phyloP scores from a whole-genome alignment of 176 grass and related monocot species.

The maize (Zea mays) region DNA sequence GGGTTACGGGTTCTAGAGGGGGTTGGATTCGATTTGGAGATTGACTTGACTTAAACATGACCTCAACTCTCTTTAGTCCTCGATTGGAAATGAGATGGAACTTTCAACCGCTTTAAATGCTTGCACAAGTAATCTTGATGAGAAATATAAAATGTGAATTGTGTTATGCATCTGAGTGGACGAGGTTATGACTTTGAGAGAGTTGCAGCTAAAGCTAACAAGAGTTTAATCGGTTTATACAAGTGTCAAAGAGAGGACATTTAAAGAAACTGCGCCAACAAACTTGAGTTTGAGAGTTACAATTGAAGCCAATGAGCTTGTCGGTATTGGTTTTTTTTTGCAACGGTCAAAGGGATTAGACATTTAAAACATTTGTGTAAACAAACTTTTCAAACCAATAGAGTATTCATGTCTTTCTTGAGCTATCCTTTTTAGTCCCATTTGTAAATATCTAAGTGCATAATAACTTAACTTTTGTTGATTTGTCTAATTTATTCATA shows the following conservation, averaged over 20 bases:
- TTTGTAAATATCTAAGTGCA: too few species aligned
- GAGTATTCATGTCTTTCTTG: background rate
- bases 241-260: background rate
- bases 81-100: background rate
- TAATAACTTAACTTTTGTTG: too few species aligned
- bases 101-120: background rate
- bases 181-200: background rate
- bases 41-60: background rate
- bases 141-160: background rate
- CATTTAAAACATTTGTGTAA: too few species aligned
- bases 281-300: background rate
- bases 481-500: too few species aligned
- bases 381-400: background rate
- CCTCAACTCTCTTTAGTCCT: background rate
- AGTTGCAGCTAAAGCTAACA: background rate
- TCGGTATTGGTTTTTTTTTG: too few species aligned
- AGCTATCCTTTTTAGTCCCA: background rate
- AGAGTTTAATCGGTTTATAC: too few species aligned
- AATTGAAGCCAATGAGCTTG: too few species aligned
- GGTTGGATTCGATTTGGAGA: background rate
- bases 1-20: background rate
- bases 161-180: background rate
- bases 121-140: background rate
- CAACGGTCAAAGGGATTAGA: too few species aligned
- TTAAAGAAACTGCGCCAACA: background rate